These are phyloP conservation scores for Nyssa sinensis DNA, from an alignment of 148 eudicot genomes.

Conservation along the genomic window DNA sequence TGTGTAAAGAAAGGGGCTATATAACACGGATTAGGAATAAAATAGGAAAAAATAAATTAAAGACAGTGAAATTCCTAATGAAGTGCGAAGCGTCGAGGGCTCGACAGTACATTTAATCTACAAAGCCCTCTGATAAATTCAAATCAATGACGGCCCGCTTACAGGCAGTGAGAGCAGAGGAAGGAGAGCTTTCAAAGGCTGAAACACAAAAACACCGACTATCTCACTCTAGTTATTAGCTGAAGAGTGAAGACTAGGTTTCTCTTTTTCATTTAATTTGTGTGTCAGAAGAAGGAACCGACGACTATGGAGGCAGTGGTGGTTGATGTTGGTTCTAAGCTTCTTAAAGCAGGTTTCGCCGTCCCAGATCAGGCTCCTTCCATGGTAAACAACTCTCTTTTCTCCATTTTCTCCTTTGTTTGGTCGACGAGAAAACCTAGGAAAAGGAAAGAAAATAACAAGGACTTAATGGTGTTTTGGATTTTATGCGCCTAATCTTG, in stretches of 20 bases:
- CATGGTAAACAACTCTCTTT: slow-evolving; percentile 36
- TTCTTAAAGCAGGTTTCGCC: slow-evolving; percentile 92
- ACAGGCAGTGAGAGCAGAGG: neutral
- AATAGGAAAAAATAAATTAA: too few species aligned
- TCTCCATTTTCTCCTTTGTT: neutral
- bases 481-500: neutral
- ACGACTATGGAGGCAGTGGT: slow-evolving; percentile 83
- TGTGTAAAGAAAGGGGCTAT: too few species aligned
- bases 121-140: too few species aligned
- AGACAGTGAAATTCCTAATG: too few species aligned
- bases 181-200: neutral
- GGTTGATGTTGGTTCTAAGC: slow-evolving; percentile 81
- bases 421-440: neutral
- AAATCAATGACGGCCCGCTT: neutral
- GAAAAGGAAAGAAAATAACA: neutral
- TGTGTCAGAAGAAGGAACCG: neutral
- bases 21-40: too few species aligned
- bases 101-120: too few species aligned
- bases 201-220: too few species aligned
- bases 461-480: neutral
- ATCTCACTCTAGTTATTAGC: neutral
- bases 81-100: too few species aligned
- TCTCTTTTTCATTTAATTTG: neutral
- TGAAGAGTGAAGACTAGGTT: neutral
- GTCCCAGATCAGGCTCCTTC: slow-evolving; percentile 96